Percentiles rank a stretch among this genome's conserved stretches.
phyloP scores from a whole-genome alignment of 805 yeast species.

The Komagataella kurtzmanii region DNA sequence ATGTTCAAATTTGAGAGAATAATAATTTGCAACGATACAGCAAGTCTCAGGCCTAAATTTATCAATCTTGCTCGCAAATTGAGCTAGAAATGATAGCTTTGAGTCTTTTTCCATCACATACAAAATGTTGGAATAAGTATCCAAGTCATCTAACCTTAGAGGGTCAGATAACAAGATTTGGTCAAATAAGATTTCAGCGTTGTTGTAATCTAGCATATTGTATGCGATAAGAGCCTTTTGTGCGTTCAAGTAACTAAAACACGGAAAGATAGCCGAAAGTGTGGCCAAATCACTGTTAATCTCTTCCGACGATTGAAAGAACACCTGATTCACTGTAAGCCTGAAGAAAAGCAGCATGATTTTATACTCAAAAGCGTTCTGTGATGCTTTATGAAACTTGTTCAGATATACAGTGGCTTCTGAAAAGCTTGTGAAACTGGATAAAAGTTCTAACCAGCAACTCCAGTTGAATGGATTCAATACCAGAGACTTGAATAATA shows the following conservation, averaged over 20 bases:
- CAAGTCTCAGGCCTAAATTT: constrained; percentile 89
- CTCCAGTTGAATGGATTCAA: constrained; percentile 85
- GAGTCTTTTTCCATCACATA: constrained; percentile 87
- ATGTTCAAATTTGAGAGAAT: constrained; percentile 84
- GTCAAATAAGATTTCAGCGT: constrained; percentile 73
- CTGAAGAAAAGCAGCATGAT: constrained; percentile 39
- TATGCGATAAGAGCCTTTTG: constrained; percentile 77
- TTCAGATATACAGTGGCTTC: constrained; percentile 34
- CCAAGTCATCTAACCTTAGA: constrained; percentile 78
- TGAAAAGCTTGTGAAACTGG: constrained; percentile 46
- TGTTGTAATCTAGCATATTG: constrained; percentile 73
- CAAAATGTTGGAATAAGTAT: constrained; percentile 84
- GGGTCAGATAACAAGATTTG: constrained; percentile 65
- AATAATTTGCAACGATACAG: constrained; percentile 87
- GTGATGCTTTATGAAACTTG: constrained; percentile 20
- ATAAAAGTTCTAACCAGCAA: constrained; percentile 73
- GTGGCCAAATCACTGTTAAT: constrained; percentile 34
- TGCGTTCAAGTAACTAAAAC: constrained; percentile 57
- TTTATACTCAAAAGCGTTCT: constrained; percentile 13
- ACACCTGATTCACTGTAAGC: constrained; percentile 60
- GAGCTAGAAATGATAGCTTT: constrained; percentile 78
- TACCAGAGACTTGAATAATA: constrained; percentile 46
- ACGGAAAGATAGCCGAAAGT: constrained; percentile 48
- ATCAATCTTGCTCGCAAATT: constrained; percentile 69
- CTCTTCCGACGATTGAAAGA: constrained; percentile 51